Percentiles rank a stretch among this genome's conserved stretches.
phyloP scores from a whole-genome alignment of 2,329 filamentous ascomycete genomes.

The Trichoderma afroharzianum region DNA sequence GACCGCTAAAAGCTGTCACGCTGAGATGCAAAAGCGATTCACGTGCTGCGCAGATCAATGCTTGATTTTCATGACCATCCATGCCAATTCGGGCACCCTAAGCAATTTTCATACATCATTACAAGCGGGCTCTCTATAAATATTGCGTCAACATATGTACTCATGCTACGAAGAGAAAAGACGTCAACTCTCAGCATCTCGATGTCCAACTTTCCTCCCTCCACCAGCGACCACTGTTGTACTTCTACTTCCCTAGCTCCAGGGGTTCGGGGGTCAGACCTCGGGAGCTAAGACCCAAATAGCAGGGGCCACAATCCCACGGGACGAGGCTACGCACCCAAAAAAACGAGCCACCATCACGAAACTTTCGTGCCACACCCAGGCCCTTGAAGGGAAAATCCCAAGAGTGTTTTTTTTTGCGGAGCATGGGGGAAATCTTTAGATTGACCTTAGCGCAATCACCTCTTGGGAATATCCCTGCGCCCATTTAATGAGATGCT shows the following conservation, averaged over 20 bases:
- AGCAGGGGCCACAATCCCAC: neutral
- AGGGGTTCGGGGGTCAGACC: constrained; percentile 6
- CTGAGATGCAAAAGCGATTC: neutral
- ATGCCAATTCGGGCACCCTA: neutral
- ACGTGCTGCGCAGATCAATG: constrained; percentile 11
- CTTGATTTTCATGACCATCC: constrained; percentile 4
- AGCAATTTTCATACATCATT: neutral
- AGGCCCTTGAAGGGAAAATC: neutral
- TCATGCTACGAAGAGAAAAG: neutral
- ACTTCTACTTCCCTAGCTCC: constrained; percentile 11
- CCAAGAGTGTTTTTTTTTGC: neutral
- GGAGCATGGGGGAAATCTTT: neutral
- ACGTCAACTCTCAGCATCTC: neutral
- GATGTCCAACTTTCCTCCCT: neutral
- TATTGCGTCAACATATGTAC: neutral
- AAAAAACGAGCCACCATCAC: neutral
- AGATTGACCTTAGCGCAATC: neutral
- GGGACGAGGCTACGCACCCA: neutral
- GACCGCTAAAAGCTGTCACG: constrained; percentile 6
- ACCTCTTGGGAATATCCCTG: constrained; percentile 5
- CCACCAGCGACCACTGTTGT: neutral
- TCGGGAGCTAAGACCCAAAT: constrained; percentile 14
- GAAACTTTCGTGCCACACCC: constrained; percentile 3
- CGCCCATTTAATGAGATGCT: neutral
- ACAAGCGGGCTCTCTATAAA: neutral